Base-by-base conservation (phyloP, 345 rosid species). In the Abelmoschus esculentus region DNA sequence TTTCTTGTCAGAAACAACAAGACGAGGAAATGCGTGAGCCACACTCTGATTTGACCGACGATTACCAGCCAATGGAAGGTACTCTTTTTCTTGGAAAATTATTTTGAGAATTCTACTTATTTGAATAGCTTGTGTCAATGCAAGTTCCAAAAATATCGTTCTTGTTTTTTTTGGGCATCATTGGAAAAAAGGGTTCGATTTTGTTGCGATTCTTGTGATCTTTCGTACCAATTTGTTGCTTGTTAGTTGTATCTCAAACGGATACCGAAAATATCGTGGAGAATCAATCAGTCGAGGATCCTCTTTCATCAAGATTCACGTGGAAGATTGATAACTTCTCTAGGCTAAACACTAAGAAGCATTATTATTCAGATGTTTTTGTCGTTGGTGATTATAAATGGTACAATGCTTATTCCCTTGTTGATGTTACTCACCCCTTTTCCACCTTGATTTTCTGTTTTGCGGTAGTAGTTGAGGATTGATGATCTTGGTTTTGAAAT, bases 21-120 rank as follows among this genome's bases (percentile, higher is more conserved):
- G 98, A 91, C 36, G 95, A 86, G 78, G 95, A 88, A 86, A 91
- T 95, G 96, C 93, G 91, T 29, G 93, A 89, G 47, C 96, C 96
- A 44, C 85, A 82, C 74, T 80, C 95, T 32, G 96, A 89, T 79
- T 76, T 89, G 87, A 77, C 26, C 1, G 26, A 22, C 26, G 1
- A 22, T 22, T 1, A 22, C 26, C 26, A 22, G 26, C 26, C 83
- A 31, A 87, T 91, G 96, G 95, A 87, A 80, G 99, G 96, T 84
- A 53, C 42, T 13, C 34, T 71, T 67, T 67, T 46, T 63, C 17
- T 65, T 57, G 19, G 7, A 1, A 17, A 53, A 6, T 6, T 49
- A 2, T 46, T 17, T 55, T 19, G 2, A 4, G 4, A 31, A 69
- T 3, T 40, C 68, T 57, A 31, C 22, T 42, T 12, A 36, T 19